Percentiles rank a stretch among this genome's conserved stretches.
phyloP scores from a whole-genome alignment of 352 stramenopile genomes.

The Globisporangium radiosum region DNA sequence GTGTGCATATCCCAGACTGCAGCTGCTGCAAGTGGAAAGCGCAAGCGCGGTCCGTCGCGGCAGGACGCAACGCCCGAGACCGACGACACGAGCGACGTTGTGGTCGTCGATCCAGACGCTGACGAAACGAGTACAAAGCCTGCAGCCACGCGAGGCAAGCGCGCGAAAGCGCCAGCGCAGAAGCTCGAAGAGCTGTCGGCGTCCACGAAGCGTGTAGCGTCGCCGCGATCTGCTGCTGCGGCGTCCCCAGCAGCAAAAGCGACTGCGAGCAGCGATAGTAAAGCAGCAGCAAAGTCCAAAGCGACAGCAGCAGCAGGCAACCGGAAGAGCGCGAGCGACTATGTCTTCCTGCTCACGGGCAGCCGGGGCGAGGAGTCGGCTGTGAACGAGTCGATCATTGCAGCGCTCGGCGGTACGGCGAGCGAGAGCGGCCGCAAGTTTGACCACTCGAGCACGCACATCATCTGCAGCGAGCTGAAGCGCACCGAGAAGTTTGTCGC shows the following conservation, averaged over 20 bases:
- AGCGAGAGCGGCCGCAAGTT: constrained; percentile 63
- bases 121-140: background rate
- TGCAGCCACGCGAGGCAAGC: constrained; percentile 4
- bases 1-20: background rate
- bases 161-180: background rate
- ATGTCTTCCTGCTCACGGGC: constrained; percentile 69
- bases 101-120: background rate
- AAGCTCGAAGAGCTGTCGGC: background rate
- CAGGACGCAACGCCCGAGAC: background rate
- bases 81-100: background rate
- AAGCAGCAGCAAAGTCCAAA: constrained; percentile 14
- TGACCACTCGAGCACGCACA: constrained; percentile 69
- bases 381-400: constrained; percentile 75
- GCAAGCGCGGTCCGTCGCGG: constrained; percentile 8
- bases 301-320: background rate
- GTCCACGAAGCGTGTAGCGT: background rate
- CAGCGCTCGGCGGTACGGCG: constrained; percentile 49
- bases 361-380: constrained; percentile 51
- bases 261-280: constrained; percentile 1
- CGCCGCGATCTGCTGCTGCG: background rate
- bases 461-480: constrained; percentile 85
- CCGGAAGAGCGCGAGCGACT: background rate
- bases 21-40: constrained; percentile 7
- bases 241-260: constrained; percentile 4
- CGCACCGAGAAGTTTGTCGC: constrained; percentile 85